phyloP scores from a whole-genome alignment of 1,284 basidiomycete genomes.

The Ceratobasidium sp. region DNA sequence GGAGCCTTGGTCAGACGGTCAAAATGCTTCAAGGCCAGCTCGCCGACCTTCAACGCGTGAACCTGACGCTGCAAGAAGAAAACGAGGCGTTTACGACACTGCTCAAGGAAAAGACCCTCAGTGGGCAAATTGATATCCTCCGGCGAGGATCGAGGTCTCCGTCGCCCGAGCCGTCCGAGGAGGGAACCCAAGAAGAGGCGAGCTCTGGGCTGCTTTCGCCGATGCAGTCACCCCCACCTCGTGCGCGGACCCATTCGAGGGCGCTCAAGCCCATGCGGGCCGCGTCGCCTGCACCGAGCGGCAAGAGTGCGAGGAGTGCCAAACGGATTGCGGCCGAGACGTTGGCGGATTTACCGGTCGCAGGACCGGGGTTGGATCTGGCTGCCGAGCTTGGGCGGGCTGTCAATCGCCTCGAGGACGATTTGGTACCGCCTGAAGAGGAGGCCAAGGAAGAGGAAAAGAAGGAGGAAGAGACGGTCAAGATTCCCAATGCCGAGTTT shows the following conservation, averaged over 20 bases:
- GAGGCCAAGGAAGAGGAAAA: conserved; percentile 40
- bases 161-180: conserved; percentile 52
- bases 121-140: conserved; percentile 78
- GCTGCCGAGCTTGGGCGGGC: conserved; percentile 89
- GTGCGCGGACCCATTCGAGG: conserved; percentile 53
- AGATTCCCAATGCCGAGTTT: conserved; percentile 41
- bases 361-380: conserved; percentile 84
- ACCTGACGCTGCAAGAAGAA: conserved; percentile 79
- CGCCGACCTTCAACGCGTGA: conserved; percentile 77
- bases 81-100: conserved; percentile 95
- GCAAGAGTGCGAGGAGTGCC: conserved; percentile 30
- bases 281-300: conserved; percentile 48
- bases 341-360: conserved; percentile 78
- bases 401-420: conserved; percentile 54
- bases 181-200: conserved; percentile 50
- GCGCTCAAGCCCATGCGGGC: conserved; percentile 46
- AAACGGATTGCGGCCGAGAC: conserved; percentile 64
- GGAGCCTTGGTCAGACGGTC: conserved; percentile 77
- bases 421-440: not conserved
- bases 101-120: conserved; percentile 85
- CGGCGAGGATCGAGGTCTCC: conserved; percentile 46
- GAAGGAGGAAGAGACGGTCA: conserved; percentile 46
- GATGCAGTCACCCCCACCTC: conserved; percentile 47
- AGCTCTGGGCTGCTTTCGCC: conserved; percentile 23
- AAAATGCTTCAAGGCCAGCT: conserved; percentile 76